Base-by-base conservation (phyloP, 2,329 filamentous ascomycete genomes). In the Nothomitra cinnamomea region DNA sequence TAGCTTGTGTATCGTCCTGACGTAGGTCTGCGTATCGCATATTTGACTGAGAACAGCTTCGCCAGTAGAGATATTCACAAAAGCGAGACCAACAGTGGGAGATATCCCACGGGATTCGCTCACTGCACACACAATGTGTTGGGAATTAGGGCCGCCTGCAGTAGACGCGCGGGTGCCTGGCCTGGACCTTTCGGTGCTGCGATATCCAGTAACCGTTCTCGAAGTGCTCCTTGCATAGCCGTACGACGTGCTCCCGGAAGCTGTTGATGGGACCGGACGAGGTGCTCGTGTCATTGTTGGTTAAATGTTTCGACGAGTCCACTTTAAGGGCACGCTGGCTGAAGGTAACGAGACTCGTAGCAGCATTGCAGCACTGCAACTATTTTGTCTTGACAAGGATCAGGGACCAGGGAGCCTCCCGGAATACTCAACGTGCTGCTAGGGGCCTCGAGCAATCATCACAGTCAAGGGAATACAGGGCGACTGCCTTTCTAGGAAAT, bases 1-100 rank as follows among this genome's bases (percentile, higher is more conserved):
- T 35, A 96, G 75, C 64, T 95, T 95, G 66, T 94, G 86, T 28
- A 94, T 73, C 0, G 88, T 94, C 62, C 82, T 83, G 55, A 88
- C 82, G 64, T 94, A 96, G 35, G 88, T 94, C 64, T 95, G 88
- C 54, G 83, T 94, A 65, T 96, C 90, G 62, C 84, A 88, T 58
- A 96, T 90, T 62, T 95, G 87, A 62, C 87, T 94, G 40, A 96
- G 74, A 25, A 88, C 79, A 15, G 80, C 85, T 67, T 95, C 87
- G 40, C 84, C 85, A 1, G 86, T 89, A 42, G 86, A 82, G 2
- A 94, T 73, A 62, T 96, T 94, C 62, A 95, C 73, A 62, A 95
- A 89, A 2, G 87, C 86, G 41, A 95, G 72, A 0, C 90, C 89
- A 1, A 96, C 82, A 0, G 82, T 84, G 0, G 88, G 87, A 21